Evolutionary conservation across 1,284 basidiomycete species (phyloP).

Genomic region (Lignosus rhinocerotis): DNA sequence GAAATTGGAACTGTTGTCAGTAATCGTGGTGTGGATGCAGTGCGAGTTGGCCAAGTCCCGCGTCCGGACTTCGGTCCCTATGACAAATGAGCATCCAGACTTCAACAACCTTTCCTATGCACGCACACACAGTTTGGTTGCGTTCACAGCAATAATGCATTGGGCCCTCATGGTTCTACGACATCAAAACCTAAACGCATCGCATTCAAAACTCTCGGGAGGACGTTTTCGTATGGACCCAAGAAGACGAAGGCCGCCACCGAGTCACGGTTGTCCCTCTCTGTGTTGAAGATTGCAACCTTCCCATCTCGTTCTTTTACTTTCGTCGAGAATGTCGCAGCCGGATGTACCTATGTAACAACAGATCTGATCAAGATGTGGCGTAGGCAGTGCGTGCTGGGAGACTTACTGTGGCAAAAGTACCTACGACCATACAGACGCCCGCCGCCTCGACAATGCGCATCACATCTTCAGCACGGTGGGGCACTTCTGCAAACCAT

Average conservation of each 20-base stretch:
- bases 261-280: conserved; percentile 42
- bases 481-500: conserved; percentile 62
- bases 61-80: too few relatives aligned
- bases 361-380: neutral
- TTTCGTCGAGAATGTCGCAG: conserved; percentile 39
- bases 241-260: conserved; percentile 48
- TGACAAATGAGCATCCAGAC: too few relatives aligned
- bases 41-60: too few relatives aligned
- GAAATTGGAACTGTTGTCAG: too few relatives aligned
- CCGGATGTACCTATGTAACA: conserved; percentile 40
- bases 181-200: too few relatives aligned
- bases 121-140: too few relatives aligned
- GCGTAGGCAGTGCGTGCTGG: neutral
- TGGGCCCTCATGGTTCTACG: too few relatives aligned
- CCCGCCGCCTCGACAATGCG: conserved; percentile 49
- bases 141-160: too few relatives aligned
- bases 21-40: too few relatives aligned
- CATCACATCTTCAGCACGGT: conserved; percentile 45
- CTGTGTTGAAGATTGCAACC: conserved; percentile 62
- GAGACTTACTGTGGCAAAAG: conserved; percentile 52
- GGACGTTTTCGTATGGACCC: conserved; percentile 45
- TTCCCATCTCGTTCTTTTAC: conserved; percentile 41
- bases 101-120: too few relatives aligned
- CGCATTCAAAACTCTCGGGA: conserved; percentile 29
- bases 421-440: conserved; percentile 62